These are phyloP conservation scores for Dothidotthia symphoricarpi DNA, from an alignment of 2,329 filamentous ascomycete genomes.

Conservation along the genomic window DNA sequence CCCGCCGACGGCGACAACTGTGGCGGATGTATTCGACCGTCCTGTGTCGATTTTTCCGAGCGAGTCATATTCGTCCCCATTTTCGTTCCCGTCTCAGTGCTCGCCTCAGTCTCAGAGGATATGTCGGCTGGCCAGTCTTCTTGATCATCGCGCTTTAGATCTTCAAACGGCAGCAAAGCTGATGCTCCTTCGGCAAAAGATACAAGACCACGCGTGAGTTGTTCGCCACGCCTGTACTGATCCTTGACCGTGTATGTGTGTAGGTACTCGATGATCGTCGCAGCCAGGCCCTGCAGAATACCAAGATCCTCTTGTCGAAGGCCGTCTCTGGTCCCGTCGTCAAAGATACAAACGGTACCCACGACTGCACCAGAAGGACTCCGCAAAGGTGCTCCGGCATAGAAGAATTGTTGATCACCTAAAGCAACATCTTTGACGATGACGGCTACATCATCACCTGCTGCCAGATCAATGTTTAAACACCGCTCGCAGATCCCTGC, in stretches of 20 bases:
- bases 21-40: no score
- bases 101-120: constrained; percentile 1
- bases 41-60: no score
- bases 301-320: constrained; percentile 13
- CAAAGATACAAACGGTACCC: constrained; percentile 26
- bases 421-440: constrained; percentile 12
- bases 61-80: no score
- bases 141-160: no score
- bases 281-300: constrained; percentile 25
- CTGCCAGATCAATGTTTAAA: constrained; percentile 6
- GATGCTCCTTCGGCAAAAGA: constrained; percentile 33
- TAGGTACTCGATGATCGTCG: constrained; percentile 27
- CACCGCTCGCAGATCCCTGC: constrained; percentile 28
- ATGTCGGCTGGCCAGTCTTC: not conserved
- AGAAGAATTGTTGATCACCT: constrained; percentile 22
- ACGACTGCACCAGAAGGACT: constrained; percentile 26
- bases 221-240: constrained; percentile 26
- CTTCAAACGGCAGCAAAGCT: constrained; percentile 17
- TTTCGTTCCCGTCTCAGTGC: no score
- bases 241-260: constrained; percentile 29
- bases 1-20: no score
- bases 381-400: constrained; percentile 28
- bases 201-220: constrained; percentile 32
- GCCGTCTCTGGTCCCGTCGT: constrained; percentile 17
- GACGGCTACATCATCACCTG: constrained; percentile 3